These are phyloP conservation scores for Typha latifolia DNA, from an alignment of 176 grass and related monocot species.

Conservation along the genomic window DNA sequence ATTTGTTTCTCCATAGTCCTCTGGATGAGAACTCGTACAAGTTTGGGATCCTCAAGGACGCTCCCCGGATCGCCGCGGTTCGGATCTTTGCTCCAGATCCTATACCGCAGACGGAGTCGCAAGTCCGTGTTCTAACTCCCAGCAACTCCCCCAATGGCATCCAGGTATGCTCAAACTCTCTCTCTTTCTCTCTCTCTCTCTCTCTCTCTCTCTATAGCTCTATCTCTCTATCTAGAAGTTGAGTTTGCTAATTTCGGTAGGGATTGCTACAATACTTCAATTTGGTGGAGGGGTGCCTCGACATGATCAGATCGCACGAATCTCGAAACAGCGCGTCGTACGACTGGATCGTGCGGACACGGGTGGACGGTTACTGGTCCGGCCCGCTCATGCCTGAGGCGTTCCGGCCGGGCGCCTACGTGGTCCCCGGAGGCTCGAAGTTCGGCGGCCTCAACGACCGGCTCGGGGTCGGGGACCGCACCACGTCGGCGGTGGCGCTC, in stretches of 20 bases:
- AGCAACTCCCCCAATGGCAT: conserved; percentile 74
- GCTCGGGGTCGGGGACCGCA: conserved; percentile 33
- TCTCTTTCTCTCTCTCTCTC: neutral
- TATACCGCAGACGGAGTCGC: conserved; percentile 29
- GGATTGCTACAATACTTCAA: conserved; percentile 75
- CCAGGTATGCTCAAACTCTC: conserved; percentile 34
- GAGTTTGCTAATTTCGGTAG: conserved; percentile 16
- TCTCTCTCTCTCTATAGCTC: neutral
- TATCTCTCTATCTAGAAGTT: neutral
- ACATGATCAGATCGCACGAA: conserved; percentile 50
- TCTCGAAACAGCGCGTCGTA: conserved; percentile 43
- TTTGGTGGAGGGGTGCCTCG: conserved; percentile 73
- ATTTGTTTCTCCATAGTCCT: conserved; percentile 81
- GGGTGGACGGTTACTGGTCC: conserved; percentile 67
- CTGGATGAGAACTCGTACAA: conserved; percentile 76
- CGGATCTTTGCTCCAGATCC: conserved; percentile 37
- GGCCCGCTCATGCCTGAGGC: conserved; percentile 18
- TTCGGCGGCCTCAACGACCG: conserved; percentile 84
- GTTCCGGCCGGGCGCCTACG: conserved; percentile 14
- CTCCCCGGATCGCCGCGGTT: conserved; percentile 35
- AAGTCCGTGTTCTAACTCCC: conserved; percentile 41
- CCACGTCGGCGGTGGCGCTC: conserved; percentile 31
- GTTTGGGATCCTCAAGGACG: conserved; percentile 36
- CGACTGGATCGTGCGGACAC: conserved; percentile 58
- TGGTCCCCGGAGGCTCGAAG: conserved; percentile 57